Conservation (phyloP, 2,329 filamentous ascomycete genomes). For the Neofusicoccum sp. region DNA sequence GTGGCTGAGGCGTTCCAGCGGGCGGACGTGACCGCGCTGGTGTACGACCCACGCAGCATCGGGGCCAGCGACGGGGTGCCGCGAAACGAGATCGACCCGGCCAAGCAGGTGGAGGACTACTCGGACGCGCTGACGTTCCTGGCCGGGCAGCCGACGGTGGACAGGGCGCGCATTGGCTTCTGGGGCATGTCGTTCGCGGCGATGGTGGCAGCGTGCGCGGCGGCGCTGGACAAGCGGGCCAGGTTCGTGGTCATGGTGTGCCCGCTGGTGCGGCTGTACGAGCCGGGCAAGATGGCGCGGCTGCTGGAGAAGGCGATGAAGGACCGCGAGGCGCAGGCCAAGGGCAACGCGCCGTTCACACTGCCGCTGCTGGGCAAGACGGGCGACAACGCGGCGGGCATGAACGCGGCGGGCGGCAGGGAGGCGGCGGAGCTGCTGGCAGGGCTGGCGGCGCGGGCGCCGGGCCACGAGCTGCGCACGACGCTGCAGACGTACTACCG, state of each 20-base stretch:
- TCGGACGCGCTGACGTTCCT: conserved; percentile 40
- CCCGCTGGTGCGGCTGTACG: conserved; percentile 22
- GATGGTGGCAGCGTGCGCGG: conserved; percentile 27
- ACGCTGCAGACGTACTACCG: conserved; percentile 33
- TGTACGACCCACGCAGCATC: conserved; percentile 38
- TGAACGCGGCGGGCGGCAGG: background rate
- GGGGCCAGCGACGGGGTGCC: conserved; percentile 41
- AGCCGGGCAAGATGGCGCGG: conserved; percentile 18
- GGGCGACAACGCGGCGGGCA: conserved; percentile 39
- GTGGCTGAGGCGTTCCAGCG: conserved; percentile 35
- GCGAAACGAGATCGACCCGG: conserved; percentile 39
- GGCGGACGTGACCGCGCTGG: conserved; percentile 35
- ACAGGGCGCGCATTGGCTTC: conserved; percentile 31
- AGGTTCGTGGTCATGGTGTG: conserved; percentile 28
- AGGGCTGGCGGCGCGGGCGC: background rate
- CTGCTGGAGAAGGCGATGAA: conserved; percentile 28
- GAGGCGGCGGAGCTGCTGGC: background rate
- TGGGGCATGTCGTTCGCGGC: conserved; percentile 40
- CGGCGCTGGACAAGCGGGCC: conserved; percentile 34
- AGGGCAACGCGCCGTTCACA: conserved; percentile 40
- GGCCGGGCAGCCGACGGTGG: conserved; percentile 25
- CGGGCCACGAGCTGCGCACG: conserved; percentile 23
- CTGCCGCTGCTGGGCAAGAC: conserved; percentile 37
- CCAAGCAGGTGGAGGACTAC: conserved; percentile 32
- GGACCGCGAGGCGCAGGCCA: conserved; percentile 21